These are phyloP conservation scores for Clarireedia hainanense DNA, from an alignment of 2,329 filamentous ascomycete species.

Conservation along the genomic window DNA sequence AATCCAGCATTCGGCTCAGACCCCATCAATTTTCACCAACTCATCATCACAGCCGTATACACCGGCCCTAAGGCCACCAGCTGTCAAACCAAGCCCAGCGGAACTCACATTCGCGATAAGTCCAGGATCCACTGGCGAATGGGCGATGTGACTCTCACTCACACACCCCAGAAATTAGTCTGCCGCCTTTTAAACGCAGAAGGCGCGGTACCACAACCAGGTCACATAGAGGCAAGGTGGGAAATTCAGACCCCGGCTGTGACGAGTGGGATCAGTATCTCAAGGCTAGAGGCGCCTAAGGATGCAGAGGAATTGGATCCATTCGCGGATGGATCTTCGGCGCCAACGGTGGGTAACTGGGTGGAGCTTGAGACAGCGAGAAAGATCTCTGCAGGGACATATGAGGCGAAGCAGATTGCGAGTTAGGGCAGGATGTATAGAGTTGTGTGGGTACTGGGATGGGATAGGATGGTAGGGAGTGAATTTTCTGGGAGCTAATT, in stretches of 20 bases:
- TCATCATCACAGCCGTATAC: slow-evolving; percentile 65
- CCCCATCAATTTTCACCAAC: slow-evolving; percentile 60
- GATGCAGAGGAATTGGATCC: slow-evolving; percentile 49
- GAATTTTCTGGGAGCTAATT: neutral
- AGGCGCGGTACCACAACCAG: slow-evolving; percentile 60
- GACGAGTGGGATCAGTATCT: slow-evolving; percentile 61
- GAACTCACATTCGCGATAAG: slow-evolving; percentile 72
- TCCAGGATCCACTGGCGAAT: slow-evolving; percentile 75
- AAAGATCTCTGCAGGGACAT: slow-evolving; percentile 69
- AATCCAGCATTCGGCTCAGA: slow-evolving; percentile 51
- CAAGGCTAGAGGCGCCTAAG: slow-evolving; percentile 43
- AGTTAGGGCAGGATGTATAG: neutral
- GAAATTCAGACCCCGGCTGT: slow-evolving; percentile 46
- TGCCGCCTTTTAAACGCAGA: slow-evolving; percentile 72
- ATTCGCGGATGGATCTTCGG: slow-evolving; percentile 55
- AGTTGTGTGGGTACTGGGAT: neutral
- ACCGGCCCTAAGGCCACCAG: slow-evolving; percentile 56
- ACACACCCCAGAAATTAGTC: slow-evolving; percentile 65
- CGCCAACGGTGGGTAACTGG: slow-evolving; percentile 45
- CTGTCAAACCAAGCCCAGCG: slow-evolving; percentile 70
- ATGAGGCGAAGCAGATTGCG: slow-evolving; percentile 38
- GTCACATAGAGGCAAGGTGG: slow-evolving; percentile 77
- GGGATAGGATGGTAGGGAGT: neutral
- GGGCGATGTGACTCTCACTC: slow-evolving; percentile 57
- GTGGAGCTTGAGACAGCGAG: slow-evolving; percentile 55